A percentile compares a stretch with the other conserved stretches of the same genome.
Conservation (phyloP, 306 rosid genomes). For the Malus sieversii region DNA sequence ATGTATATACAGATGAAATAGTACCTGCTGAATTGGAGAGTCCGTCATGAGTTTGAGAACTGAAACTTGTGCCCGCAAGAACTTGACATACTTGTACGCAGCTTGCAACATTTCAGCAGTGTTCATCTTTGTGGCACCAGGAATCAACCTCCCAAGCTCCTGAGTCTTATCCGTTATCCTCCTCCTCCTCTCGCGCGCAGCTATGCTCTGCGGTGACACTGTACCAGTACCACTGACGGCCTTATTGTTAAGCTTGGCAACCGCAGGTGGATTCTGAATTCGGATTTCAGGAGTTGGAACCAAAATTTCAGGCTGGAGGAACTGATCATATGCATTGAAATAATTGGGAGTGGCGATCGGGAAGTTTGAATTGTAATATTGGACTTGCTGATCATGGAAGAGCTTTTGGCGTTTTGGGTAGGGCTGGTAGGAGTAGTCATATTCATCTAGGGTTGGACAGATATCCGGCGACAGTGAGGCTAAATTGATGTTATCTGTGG, state of each 20-base stretch:
- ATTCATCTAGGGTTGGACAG: background rate
- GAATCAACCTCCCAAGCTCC: slow-evolving; percentile 69
- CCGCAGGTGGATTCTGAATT: background rate
- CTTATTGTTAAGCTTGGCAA: background rate
- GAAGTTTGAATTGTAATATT: background rate
- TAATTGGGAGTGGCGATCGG: background rate
- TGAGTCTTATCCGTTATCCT: slow-evolving; percentile 66
- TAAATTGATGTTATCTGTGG: background rate
- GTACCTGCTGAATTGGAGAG: slow-evolving; percentile 4
- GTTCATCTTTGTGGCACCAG: slow-evolving; percentile 76
- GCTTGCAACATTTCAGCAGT: slow-evolving; percentile 83
- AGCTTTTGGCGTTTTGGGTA: slow-evolving; percentile 8
- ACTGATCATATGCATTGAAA: background rate
- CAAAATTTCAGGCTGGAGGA: background rate
- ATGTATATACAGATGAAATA: background rate
- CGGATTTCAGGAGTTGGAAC: background rate
- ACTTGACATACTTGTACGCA: slow-evolving; percentile 66
- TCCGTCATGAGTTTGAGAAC: slow-evolving; percentile 40
- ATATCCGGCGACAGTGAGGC: background rate
- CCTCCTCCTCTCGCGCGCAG: slow-evolving; percentile 79
- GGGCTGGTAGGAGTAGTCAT: background rate
- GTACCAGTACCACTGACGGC: background rate
- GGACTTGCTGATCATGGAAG: background rate
- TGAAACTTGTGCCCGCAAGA: slow-evolving; percentile 57
- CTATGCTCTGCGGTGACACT: slow-evolving; percentile 57